phyloP scores from a whole-genome alignment of 495 filamentous ascomycete species.

The Penicillium mononematosum region DNA sequence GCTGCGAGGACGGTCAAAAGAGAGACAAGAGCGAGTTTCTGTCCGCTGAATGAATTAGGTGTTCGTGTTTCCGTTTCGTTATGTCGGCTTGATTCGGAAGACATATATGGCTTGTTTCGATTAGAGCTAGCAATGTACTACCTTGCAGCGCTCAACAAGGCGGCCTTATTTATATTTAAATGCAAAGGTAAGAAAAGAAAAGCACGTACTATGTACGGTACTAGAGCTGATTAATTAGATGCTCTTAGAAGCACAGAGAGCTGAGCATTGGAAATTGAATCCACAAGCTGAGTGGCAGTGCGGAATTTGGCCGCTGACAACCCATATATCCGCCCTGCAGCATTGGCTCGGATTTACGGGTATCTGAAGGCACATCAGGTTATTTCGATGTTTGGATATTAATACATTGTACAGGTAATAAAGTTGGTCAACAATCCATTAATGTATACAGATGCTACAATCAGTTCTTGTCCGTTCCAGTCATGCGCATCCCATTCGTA shows the following conservation, averaged over 20 bases:
- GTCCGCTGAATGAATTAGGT: slow-evolving; percentile 7
- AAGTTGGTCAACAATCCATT: slow-evolving; percentile 10
- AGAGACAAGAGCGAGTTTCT: slow-evolving; percentile 14
- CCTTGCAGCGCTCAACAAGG: not conserved
- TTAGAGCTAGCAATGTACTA: not conserved
- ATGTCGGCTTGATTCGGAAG: slow-evolving; percentile 21
- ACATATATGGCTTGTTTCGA: slow-evolving; percentile 21
- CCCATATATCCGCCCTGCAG: not conserved
- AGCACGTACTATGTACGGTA: not conserved
- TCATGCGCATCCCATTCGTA: slow-evolving; percentile 6
- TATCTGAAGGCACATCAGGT: not conserved
- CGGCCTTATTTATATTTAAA: not conserved
- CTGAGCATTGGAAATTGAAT: slow-evolving; percentile 12
- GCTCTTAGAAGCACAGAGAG: slow-evolving; percentile 3
- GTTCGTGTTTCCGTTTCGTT: slow-evolving; percentile 1
- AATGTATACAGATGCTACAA: slow-evolving; percentile 3
- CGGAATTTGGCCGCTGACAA: slow-evolving; percentile 26
- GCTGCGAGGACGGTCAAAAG: slow-evolving; percentile 20
- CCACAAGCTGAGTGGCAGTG: slow-evolving; percentile 25
- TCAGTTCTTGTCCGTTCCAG: not conserved
- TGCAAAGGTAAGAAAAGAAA: not conserved
- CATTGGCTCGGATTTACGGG: slow-evolving; percentile 13
- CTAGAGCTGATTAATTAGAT: slow-evolving; percentile 1
- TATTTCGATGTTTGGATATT: not conserved
- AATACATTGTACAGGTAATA: not conserved